Percentiles rank a stretch among this genome's conserved stretches.
Evolutionary conservation across 306 rosid genomes (phyloP).

Genomic region (Cucurbita ficifolia): DNA sequence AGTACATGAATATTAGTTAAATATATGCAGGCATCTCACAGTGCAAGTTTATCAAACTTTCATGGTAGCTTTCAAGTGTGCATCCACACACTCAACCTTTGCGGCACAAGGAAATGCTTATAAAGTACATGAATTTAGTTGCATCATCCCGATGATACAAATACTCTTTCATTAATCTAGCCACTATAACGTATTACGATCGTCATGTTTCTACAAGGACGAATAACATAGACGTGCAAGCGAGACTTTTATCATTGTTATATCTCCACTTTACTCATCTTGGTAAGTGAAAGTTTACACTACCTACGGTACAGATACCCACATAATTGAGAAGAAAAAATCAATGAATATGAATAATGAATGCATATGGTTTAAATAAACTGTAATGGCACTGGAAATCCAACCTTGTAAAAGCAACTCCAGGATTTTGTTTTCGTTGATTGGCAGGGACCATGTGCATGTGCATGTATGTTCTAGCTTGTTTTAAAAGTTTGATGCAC

Average conservation of each 20-base stretch:
- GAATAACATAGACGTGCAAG: neutral
- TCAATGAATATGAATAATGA: conserved; percentile 47
- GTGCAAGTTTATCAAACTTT: too few relatives aligned
- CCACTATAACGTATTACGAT: neutral
- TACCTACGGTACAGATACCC: conserved; percentile 34
- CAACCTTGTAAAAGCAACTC: conserved; percentile 17
- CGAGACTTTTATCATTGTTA: neutral
- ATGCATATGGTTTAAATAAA: conserved; percentile 11
- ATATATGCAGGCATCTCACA: too few relatives aligned
- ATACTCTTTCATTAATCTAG: neutral
- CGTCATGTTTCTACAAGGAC: neutral
- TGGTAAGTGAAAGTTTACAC: conserved; percentile 15
- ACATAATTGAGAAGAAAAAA: conserved; percentile 19
- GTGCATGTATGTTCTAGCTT: conserved; percentile 9
- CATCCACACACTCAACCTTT: neutral
- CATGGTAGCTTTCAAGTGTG: too few relatives aligned
- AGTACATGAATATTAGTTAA: neutral
- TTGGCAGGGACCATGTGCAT: conserved; percentile 4
- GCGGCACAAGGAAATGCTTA: neutral
- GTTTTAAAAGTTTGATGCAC: neutral
- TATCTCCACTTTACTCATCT: conserved; percentile 22
- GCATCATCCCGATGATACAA: neutral
- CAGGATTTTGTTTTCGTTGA: neutral
- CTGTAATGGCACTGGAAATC: neutral
- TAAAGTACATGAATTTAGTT: neutral